These are phyloP conservation scores for Amanita fuliginea DNA, from an alignment of 768 basidiomycete species.

Conservation along the genomic window DNA sequence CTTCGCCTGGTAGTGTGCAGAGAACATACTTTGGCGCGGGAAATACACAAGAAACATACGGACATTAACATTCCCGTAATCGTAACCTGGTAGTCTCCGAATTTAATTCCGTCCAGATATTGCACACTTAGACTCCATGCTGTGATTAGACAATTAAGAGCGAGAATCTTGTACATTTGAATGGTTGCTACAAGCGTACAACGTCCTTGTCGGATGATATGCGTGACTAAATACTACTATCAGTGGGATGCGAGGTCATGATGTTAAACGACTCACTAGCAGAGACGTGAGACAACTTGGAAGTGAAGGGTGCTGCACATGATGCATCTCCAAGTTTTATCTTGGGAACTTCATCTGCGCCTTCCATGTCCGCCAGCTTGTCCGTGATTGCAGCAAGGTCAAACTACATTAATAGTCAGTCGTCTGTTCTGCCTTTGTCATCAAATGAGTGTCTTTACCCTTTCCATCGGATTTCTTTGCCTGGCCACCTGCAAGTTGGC, in stretches of 20 bases:
- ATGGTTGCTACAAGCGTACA: constrained; percentile 98
- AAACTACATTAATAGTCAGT: constrained; percentile 15
- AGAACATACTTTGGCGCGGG: constrained; percentile 76
- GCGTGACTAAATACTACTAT: constrained; percentile 50
- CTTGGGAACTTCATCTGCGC: constrained; percentile 90
- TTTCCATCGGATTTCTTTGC: constrained; percentile 83
- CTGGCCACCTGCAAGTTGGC: constrained; percentile 54
- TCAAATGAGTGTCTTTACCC: constrained; percentile 34
- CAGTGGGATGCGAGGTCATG: neutral
- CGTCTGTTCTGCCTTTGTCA: neutral
- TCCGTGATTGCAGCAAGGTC: constrained; percentile 19
- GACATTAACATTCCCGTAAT: constrained; percentile 97
- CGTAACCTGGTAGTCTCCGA: constrained; percentile 97
- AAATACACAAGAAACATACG: constrained; percentile 97
- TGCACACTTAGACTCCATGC: constrained; percentile 98
- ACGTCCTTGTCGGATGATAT: constrained; percentile 96
- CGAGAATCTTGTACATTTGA: constrained; percentile 99
- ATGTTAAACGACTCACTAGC: constrained; percentile 54
- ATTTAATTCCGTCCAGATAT: constrained; percentile 98
- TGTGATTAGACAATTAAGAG: constrained; percentile 94
- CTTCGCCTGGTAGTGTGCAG: neutral
- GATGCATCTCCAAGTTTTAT: constrained; percentile 99
- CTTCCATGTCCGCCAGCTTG: constrained; percentile 80
- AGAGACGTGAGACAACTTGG: constrained; percentile 93
- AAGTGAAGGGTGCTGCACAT: constrained; percentile 97